Evolutionary conservation across 768 basidiomycete genomes (phyloP), one percentile per base, ranked within the genome.

Genomic region (Scleroderma citrinum): DNA sequence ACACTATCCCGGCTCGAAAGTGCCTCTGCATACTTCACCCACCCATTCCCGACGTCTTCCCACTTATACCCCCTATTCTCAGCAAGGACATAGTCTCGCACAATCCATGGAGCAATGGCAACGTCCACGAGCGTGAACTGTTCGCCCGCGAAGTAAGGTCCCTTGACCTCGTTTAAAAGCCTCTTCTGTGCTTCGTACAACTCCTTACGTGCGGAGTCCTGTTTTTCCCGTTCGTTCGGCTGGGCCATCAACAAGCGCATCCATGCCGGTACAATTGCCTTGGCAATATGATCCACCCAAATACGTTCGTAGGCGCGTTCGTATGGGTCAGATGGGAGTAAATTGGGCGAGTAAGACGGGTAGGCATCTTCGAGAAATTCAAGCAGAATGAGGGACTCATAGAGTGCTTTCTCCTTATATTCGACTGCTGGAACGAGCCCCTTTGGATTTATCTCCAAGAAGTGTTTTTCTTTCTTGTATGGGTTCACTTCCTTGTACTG

Each of bases 311-410:
- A 61, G 0, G 78, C 80, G n/a, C 76, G 73, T 5, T 71, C 70
- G 46, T 67, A 69, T 2, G 82, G 76, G 52, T 83, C 77, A 5
- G 52, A 45, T 1, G 83, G 79, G 32, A 81, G 71, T n/a, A 83
- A 61, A 32, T 63, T 63, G 7, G 78, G 77, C 34, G 65, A 68
- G 51, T 72, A 50, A 7, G 56, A 42, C 10, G 51, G 53, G 59
- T 74, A 81, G 4, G 76, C 73, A 44, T 86, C 84, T 55, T 86
- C 83, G 50, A 86, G 69, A 62, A 82, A 82, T 62, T 86, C 82
- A 62, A 75, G 74, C 39, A 86, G 63, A 43, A 85, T 70, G 46
- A 81, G 71, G 4, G 79, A 81, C 55, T 86, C 84, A 65, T 85
- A 82, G 5, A 87, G 59, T 1, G 81, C 77, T 48, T 72, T 75